Evolutionary conservation across 345 rosid genomes (phyloP), one percentile per base, ranked within the genome.

Genomic region (Cochlearia excelsa): DNA sequence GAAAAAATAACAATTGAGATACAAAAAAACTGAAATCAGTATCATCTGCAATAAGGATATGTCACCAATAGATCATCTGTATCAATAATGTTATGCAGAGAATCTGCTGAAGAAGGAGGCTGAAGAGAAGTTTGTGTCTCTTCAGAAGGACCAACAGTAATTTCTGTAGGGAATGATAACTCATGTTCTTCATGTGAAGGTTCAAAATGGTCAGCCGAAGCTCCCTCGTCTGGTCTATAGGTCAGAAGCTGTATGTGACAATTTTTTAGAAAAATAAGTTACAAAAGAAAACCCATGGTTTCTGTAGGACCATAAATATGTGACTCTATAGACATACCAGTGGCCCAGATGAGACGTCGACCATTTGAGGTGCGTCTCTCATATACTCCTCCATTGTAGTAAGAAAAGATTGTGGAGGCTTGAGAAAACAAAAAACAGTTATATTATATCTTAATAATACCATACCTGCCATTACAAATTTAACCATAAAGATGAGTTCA

Each of bases 51-150:
- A 11, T 26, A 29, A 31, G 52, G 9, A 51, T 51, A 9, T 29
- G 9, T 75, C 78, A 94, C 99, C 96, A 94, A 71, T 59, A 94
- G 68, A 75, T 94, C 99, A 76, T 82, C 95, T 5, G 87, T 73
- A 58, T 84, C 88, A 53, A 66, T 45, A 47, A 64, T 71, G 78
- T 77, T 81, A 65, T 78, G 90, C 69, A 84, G 77, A 54, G 87
- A 73, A 44, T 70, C 68, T 49, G 27, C 69, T 23, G 79, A 64
- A 53, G 80, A 46, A 49, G 82, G 55, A 52, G 87, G 68, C 9
- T 26, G 58, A 52, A 75, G 31, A 51, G 78, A 73, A 11, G 80
- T 63, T 53, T 71, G 68, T 39, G 57, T 67, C 72, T 80, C 96
- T 37, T 62, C 82, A 59, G 54, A 69, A 59, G 80, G 59, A 54